Evolutionary conservation across 1,139 yeast genomes (phyloP), one percentile per base, ranked within the genome.

Genomic region (Sugiyamaella pinicola): DNA sequence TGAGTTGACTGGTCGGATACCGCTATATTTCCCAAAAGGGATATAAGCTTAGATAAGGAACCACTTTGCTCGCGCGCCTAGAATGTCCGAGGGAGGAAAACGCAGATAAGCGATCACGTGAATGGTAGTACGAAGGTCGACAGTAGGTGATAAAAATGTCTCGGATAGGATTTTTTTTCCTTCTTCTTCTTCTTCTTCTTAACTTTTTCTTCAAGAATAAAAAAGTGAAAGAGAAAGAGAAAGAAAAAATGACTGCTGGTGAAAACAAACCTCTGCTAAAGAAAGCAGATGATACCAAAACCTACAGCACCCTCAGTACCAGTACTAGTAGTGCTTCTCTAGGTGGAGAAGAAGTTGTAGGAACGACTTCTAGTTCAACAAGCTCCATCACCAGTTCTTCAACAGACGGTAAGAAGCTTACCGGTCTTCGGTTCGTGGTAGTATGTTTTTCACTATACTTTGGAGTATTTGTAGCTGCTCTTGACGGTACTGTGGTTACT

Each of bases 401-500:
- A 13, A 3, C 18, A 17, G 37, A 49, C 73, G 29, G 53, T 62
- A 43, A 22, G 15, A 19, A 35, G 18, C 21, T 51, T 7, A 37
- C 52, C 1, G 55, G 49, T 3, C 8, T 41, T 2, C 33, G 47
- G 21, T 40, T 52, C 15, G 44, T 33, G 6, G 41, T 53, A 2
- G 53, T 43, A 19, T 53, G 52, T 18, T 19, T 45, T 4, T 43
- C 80, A 1, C 64, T 80, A 41, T 79, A 79, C 70, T 63, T 75
- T 49, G 82, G 82, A 2, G 78, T 77, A 18, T 82, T 82, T 58
- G 68, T 84, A 10, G 80, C 84, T 7, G 79, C 86, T 0, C 60
- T 84, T 38, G 90, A 84, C 64, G 77, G 84, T 37, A 84, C 89
- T 0, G 79, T 84, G 37, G 84, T 84, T 13, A 81, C 88, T 0